These are phyloP conservation scores for Metschnikowia henanensis DNA, from an alignment of 805 yeast species.

Conservation along the genomic window DNA sequence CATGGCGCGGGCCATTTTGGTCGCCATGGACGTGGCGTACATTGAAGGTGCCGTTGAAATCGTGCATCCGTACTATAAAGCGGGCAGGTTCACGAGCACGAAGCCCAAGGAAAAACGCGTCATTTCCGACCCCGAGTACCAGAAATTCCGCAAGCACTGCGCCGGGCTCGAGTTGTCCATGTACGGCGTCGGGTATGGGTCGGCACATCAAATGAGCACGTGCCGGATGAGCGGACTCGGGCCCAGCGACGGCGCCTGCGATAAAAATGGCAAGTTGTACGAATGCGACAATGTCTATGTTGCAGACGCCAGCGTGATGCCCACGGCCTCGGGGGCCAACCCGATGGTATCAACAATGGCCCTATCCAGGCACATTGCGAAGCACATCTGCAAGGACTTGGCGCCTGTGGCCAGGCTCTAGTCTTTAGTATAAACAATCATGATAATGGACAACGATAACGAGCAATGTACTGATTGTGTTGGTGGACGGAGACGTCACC, in stretches of 20 bases:
- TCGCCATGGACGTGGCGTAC: slow-evolving; percentile 46
- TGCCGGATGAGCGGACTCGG: slow-evolving; percentile 52
- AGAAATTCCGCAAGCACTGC: slow-evolving; percentile 32
- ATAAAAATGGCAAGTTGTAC: slow-evolving; percentile 43
- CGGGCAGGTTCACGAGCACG: slow-evolving; percentile 37
- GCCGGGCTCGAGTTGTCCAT: slow-evolving; percentile 26
- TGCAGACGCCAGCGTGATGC: slow-evolving; percentile 51
- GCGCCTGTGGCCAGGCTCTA: slow-evolving; percentile 26
- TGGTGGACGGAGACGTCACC: too few relatives aligned
- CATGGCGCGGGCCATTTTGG: slow-evolving; percentile 35
- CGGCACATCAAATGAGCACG: slow-evolving; percentile 56
- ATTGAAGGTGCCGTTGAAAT: slow-evolving; percentile 50
- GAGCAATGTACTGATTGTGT: too few relatives aligned
- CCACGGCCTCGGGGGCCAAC: slow-evolving; percentile 54
- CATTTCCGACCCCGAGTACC: slow-evolving; percentile 45
- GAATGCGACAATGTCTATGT: slow-evolving; percentile 50
- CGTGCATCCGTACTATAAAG: slow-evolving; percentile 30
- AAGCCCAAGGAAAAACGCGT: slow-evolving; percentile 38
- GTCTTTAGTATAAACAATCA: too few relatives aligned
- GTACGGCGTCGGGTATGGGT: slow-evolving; percentile 39
- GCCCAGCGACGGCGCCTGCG: slow-evolving; percentile 45
- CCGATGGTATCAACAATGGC: slow-evolving; percentile 54
- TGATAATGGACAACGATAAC: too few relatives aligned
- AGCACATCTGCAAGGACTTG: slow-evolving; percentile 36
- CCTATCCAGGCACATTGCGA: slow-evolving; percentile 43